A percentile compares a stretch with the other conserved stretches of the same genome.
phyloP scores from a whole-genome alignment of 345 rosid genomes.

The Anacardium occidentale region DNA sequence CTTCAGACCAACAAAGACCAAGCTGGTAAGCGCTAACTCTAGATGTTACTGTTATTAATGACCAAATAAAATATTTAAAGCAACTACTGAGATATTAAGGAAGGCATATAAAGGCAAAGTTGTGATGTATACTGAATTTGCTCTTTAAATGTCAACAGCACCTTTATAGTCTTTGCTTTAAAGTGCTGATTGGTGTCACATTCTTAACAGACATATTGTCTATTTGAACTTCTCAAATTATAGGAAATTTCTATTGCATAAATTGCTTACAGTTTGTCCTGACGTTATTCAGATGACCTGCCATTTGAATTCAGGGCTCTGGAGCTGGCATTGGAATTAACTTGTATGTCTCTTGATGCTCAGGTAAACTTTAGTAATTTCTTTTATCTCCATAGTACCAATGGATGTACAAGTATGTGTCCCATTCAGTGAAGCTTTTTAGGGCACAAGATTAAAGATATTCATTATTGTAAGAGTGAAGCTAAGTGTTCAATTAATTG shows the following conservation, averaged over 20 bases:
- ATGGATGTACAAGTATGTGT: constrained; percentile 2
- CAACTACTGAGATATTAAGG: neutral
- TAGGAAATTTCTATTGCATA: constrained; percentile 6
- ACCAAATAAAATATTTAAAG: neutral
- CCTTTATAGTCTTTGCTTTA: neutral
- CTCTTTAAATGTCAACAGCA: neutral
- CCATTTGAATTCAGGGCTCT: constrained; percentile 94
- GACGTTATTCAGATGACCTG: constrained; percentile 74
- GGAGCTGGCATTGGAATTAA: constrained; percentile 86
- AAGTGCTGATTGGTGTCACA: neutral
- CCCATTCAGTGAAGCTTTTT: neutral
- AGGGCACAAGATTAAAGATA: neutral
- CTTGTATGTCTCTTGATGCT: constrained; percentile 84
- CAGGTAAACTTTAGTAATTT: constrained; percentile 51
- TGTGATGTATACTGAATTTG: neutral
- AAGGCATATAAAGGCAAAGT: neutral
- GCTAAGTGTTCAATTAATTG: neutral
- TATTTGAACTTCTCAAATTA: constrained; percentile 11
- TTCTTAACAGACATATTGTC: neutral
- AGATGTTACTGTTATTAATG: neutral
- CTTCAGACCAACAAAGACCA: constrained; percentile 65
- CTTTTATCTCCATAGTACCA: constrained; percentile 4
- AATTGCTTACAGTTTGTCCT: constrained; percentile 27
- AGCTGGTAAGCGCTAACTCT: constrained; percentile 39
- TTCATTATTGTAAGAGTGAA: neutral